Base-by-base conservation (phyloP, 148 eudicot genomes). In the Rhododendron kiyosumense region DNA sequence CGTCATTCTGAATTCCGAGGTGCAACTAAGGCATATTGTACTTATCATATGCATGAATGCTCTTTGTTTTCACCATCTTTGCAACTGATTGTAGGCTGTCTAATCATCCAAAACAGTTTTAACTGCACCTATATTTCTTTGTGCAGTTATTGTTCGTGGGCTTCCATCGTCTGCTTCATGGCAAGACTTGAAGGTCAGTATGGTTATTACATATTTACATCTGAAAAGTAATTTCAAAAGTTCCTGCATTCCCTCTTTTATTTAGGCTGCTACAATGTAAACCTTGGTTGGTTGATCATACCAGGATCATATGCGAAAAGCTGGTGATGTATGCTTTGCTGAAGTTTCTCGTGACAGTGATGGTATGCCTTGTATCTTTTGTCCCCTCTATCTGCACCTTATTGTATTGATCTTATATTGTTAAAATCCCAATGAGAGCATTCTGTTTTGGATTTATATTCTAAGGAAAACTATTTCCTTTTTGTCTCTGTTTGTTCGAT, bases 261-360 rank as follows among this genome's bases (percentile, higher is more conserved):
- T 3, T n/a, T 10, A 12, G 76, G 77, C 15, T 38, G 20, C 82
- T 61, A 59, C 24, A 32, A 14, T 49, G 18, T 32, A 48, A 46
- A 67, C 52, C 24, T 83, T 75, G 45, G 41, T 80, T 57, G 38
- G 12, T 38, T 74, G 71, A 48, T 78, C 54, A 81, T 91, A 86
- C 87, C 93, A 97, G 99, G 99, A 97, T 92, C 99, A 97, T 86
- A 97, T 97, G 99, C 94, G 98, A 61, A 97, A 95, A 89, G 99
- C 99, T 92, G 99, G 98, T 71, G 98, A 97, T 91, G 99, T 95
- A 74, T 95, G 98, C 88, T 95, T 97, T 88, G 99, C 98, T 88
- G 99, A 97, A 91, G 98, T 97, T 88, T 93, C 91, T 20, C 94
- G 95, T 81, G 98, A 97, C 85, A 91, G 93, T 79, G 95, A 93